Conservation (phyloP, 2,329 filamentous ascomycete species). For the Stemphylium vesicarium region DNA sequence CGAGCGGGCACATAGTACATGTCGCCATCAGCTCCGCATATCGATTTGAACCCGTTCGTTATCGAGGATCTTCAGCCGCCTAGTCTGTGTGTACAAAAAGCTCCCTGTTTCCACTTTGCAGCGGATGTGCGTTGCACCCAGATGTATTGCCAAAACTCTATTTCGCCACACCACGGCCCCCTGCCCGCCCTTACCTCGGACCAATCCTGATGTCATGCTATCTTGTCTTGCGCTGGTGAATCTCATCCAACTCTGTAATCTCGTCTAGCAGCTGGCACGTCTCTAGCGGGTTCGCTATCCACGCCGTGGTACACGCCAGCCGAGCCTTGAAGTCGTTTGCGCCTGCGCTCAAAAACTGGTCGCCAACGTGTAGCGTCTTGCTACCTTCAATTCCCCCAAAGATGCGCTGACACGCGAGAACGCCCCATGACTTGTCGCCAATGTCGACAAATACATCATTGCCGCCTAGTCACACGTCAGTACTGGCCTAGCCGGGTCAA, state of each 20-base stretch:
- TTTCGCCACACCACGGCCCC: not conserved
- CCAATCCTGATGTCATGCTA: constrained; percentile 16
- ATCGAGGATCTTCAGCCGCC: no score
- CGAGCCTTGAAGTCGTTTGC: constrained; percentile 98
- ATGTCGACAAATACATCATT: constrained; percentile 99
- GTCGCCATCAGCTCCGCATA: not conserved
- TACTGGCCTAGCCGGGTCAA: not conserved
- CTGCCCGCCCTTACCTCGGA: not conserved
- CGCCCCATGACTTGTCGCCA: constrained; percentile 96
- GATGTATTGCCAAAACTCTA: no score
- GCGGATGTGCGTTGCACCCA: no score
- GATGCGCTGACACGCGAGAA: constrained; percentile 88
- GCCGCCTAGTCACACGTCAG: constrained; percentile 63
- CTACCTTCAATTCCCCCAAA: constrained; percentile 78
- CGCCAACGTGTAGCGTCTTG: constrained; percentile 88
- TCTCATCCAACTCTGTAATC: constrained; percentile 58
- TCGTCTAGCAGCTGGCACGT: constrained; percentile 91
- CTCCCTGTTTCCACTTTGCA: no score
- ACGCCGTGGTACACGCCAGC: constrained; percentile 90
- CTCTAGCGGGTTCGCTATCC: constrained; percentile 92
- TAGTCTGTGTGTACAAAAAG: no score
- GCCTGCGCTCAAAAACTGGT: constrained; percentile 88
- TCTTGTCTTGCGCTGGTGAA: constrained; percentile 48
- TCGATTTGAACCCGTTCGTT: not conserved
- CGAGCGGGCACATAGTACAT: constrained; percentile 2